Evolutionary conservation across 805 yeast genomes (phyloP).

Genomic region (Kodamaea laetipori): DNA sequence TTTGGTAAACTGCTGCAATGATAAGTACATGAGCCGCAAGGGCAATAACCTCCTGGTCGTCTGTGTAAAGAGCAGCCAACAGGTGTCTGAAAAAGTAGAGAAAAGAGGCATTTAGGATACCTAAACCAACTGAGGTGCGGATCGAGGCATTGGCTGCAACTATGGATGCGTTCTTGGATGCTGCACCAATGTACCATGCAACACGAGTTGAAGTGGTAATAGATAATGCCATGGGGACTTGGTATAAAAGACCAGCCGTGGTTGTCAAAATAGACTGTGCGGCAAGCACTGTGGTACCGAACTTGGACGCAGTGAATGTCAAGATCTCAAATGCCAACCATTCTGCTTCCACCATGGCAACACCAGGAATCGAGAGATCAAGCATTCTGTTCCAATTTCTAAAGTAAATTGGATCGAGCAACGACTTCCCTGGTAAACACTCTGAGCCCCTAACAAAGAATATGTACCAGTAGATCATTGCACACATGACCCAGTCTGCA

Average conservation of each 20-base stretch:
- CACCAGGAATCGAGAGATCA: conserved; percentile 68
- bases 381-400: conserved; percentile 67
- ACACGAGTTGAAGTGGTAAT: conserved; percentile 76
- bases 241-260: conserved; percentile 66
- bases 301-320: conserved; percentile 66
- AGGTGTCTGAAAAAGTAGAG: conserved; percentile 37
- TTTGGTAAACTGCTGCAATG: conserved; percentile 53
- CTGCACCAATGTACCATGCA: conserved; percentile 77
- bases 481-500: conserved; percentile 71
- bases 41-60: conserved; percentile 38
- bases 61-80: conserved; percentile 45
- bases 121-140: conserved; percentile 32
- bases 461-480: conserved; percentile 52
- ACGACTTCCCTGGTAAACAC: conserved; percentile 42
- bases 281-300: conserved; percentile 67
- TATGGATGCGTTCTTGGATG: conserved; percentile 40
- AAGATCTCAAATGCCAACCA: conserved; percentile 77
- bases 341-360: conserved; percentile 76
- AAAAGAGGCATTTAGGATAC: conserved; percentile 41
- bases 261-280: conserved; percentile 76
- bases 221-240: conserved; percentile 73
- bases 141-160: conserved; percentile 42
- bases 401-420: conserved; percentile 31
- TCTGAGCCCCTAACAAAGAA: conserved; percentile 45
- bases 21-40: conserved; percentile 43